Evolutionary conservation across 179 eudicot species (phyloP).

Genomic region (Beta macrorhiza): DNA sequence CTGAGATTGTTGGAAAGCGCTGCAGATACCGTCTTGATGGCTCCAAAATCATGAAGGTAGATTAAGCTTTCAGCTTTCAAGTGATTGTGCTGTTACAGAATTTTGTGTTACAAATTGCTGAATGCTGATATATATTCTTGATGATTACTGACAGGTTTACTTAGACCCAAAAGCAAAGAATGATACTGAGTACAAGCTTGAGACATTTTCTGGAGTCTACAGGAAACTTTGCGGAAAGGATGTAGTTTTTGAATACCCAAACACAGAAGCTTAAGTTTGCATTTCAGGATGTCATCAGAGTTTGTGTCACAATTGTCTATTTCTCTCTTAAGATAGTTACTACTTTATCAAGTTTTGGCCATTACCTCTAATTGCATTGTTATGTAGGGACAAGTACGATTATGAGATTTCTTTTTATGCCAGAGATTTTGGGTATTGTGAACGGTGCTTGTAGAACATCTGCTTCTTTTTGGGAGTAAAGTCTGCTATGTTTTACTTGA

Average conservation of each 20-base stretch:
- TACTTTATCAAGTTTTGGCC: constrained; percentile 20
- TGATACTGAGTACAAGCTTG: constrained; percentile 65
- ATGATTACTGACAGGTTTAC: constrained; percentile 36
- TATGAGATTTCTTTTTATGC: constrained; percentile 16
- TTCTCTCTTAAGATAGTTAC: constrained; percentile 16
- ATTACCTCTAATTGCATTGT: constrained; percentile 17
- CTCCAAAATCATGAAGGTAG: constrained; percentile 46
- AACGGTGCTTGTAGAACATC: constrained; percentile 16
- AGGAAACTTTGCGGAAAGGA: constrained; percentile 76
- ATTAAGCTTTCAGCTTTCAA: too few species aligned
- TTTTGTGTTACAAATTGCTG: not conserved
- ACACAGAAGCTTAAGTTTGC: constrained; percentile 35
- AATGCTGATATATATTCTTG: not conserved
- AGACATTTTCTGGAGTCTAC: constrained; percentile 63
- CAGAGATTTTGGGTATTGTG: constrained; percentile 19
- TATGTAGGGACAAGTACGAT: constrained; percentile 20
- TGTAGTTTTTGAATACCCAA: constrained; percentile 61
- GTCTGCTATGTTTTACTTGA: not conserved
- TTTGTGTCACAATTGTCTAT: constrained; percentile 20
- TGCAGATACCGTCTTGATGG: constrained; percentile 46
- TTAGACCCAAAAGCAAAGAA: constrained; percentile 66
- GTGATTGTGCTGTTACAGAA: not conserved
- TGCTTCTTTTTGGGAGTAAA: constrained; percentile 13
- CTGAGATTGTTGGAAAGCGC: constrained; percentile 47
- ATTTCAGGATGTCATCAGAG: constrained; percentile 14